Base-by-base conservation (phyloP, 805 yeast species). In the Pichia ethanolica region DNA sequence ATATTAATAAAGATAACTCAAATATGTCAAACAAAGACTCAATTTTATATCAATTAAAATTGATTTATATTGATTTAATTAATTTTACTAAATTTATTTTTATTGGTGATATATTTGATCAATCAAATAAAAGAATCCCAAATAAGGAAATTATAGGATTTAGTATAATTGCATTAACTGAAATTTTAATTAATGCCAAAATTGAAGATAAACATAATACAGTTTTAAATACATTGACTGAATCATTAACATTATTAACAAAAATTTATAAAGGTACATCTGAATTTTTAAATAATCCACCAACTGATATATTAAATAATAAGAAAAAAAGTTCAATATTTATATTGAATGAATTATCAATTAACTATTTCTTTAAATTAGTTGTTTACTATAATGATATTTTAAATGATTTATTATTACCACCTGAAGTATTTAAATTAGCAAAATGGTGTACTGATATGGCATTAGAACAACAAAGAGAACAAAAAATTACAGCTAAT, bases 391-490 rank as follows among this genome's bases (percentile, higher is more conserved):
- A 81, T 63, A 82, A 83, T 60, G 75, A 71, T 39, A 72, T 79
- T 42, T 65, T 86, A 52, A 82, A 82, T 60, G 89, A 83, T 57
- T 74, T 85, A 55, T 72, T 79, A 28, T 67, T 86, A 41, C 73
- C 78, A 46, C 78, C 83, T 4, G 79, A 79, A 43, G 86, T 85
- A 5, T 78, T 79, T 58, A 79, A 78, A 53, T 69, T 84, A 53
- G 88, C 88, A 14, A 82, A 82, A 59, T 80, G 87, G 82, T 85
- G 85, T 30, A 73, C 82, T 49, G 89, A 83, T 56, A 74, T 74
- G 33, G 83, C 83, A 13, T 69, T 78, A 47, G 80, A 78, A 14
- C 79, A 77, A 49, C 71, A 71, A 52, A 56, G 49, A 46, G 68
- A 63, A 47, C 66, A 66, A 48, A 33, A 47, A 36, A 45, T 52